Evolutionary conservation across 805 yeast genomes (phyloP), one percentile per base, ranked within the genome.

Genomic region (Lachancea mirantina): DNA sequence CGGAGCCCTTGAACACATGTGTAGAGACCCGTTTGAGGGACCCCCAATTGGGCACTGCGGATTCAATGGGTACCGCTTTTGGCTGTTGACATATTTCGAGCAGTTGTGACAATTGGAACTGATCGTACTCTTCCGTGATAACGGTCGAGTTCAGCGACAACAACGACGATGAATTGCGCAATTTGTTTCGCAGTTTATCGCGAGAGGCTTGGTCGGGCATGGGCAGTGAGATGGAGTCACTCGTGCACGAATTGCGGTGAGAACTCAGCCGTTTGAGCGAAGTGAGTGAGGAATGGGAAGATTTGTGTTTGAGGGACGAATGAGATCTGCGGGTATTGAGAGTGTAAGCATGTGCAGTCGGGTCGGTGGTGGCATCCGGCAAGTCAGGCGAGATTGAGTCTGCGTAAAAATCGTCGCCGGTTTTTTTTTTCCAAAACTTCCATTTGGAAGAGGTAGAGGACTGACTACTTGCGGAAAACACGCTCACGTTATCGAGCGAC

Each of bases 171-270:
- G 61, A 55, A 35, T 70, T 72, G 42, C 65, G 65, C 28, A 77
- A 55, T 43, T 72, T 77, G 37, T 65, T 63, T 41, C 67, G 65
- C 32, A 77, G 58, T 40, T 74, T 76, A 39, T 68, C 74, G 21
- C 74, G 62, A 10, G 81, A 69, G 8, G 65, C 66, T 23, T 68
- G 70, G 36, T 70, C 73, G 5, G 79, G 76, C 4, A 70, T 63
- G 1, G 84, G 84, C 35, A 73, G 53, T 4, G 83, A 76, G 10
- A 77, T 76, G 8, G 45, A 40, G 23, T 40, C 42, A 23, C 40
- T 42, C 11, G 38, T 33, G 13, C 27, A 34, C 1, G 57, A 46
- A 31, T 50, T 47, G 20, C 58, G 41, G 38, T 57, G 53, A 2
- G 48, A 36, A 24, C 48, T 50, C 15, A 52, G 39, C 32, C 51